phyloP scores from a whole-genome alignment of 208 protist species.

The Strigomonas culicis region DNA sequence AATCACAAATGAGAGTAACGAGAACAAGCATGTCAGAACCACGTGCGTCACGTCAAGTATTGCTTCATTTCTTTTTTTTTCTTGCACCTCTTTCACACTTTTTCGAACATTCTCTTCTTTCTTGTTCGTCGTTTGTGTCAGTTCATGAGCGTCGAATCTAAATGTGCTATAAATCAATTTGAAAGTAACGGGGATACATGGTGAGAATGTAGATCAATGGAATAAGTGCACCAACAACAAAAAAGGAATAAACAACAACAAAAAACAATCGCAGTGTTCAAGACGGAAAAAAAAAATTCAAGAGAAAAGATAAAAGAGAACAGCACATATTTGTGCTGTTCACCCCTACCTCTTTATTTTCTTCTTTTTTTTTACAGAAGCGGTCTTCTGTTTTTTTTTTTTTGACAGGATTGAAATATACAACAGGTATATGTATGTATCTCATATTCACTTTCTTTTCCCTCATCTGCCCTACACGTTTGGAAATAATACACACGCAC shows the following conservation, averaged over 20 bases:
- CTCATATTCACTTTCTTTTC: neutral
- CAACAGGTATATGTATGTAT: neutral
- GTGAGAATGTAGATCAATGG: too few species aligned
- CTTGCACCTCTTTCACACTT: conserved; percentile 12
- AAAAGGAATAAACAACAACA: too few species aligned
- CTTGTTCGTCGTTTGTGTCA: neutral
- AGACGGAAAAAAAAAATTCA: conserved; percentile 3
- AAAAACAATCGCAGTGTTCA: too few species aligned
- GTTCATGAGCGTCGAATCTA: too few species aligned
- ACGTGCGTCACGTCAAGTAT: neutral
- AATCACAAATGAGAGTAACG: neutral
- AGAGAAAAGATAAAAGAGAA: neutral
- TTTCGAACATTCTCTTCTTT: conserved; percentile 7
- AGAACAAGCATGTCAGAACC: neutral
- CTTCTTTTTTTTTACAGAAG: conserved; percentile 12
- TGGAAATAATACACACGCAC: too few species aligned
- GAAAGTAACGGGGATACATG: too few species aligned
- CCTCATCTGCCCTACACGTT: neutral
- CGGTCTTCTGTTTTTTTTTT: neutral
- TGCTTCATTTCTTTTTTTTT: conserved; percentile 8
- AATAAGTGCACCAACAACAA: too few species aligned
- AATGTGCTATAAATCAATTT: neutral
- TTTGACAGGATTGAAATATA: neutral
- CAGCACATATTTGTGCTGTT: neutral
- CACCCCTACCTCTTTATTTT: conserved; percentile 5